Conservation (phyloP, 2,329 filamentous ascomycete species). For the Dendryphion nanum region DNA sequence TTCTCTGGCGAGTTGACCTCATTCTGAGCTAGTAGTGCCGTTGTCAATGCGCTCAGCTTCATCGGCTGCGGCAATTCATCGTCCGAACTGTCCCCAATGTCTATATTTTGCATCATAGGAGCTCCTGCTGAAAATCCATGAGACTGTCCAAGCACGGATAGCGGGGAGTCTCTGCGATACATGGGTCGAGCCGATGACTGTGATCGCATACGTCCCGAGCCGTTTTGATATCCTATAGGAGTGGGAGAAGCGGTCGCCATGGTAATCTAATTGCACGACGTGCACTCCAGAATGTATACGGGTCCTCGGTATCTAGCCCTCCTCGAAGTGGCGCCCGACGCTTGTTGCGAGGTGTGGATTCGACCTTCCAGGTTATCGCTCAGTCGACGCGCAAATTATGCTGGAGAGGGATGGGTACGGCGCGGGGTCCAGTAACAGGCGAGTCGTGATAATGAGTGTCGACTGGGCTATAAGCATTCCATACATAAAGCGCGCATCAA, state of each 20-base stretch:
- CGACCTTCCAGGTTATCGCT: too few relatives aligned
- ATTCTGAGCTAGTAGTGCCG: constrained; percentile 67
- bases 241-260: constrained; percentile 43
- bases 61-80: constrained; percentile 85
- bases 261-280: constrained; percentile 12
- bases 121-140: constrained; percentile 47
- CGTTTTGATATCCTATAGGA: constrained; percentile 37
- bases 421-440: too few relatives aligned
- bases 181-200: constrained; percentile 29
- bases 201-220: constrained; percentile 35
- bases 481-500: constrained; percentile 36
- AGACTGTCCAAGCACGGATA: constrained; percentile 44
- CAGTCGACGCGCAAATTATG: too few relatives aligned
- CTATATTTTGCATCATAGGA: constrained; percentile 48
- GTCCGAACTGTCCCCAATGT: constrained; percentile 82
- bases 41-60: constrained; percentile 90
- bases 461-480: constrained; percentile 37
- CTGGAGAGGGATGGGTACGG: too few relatives aligned
- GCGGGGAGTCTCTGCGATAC: constrained; percentile 46
- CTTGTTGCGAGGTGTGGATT: too few relatives aligned
- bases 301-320: too few relatives aligned
- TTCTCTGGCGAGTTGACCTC: constrained; percentile 42
- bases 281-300: constrained; percentile 16
- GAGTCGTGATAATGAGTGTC: constrained; percentile 38
- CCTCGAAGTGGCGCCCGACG: too few relatives aligned